A percentile compares a stretch with the other conserved stretches of the same genome.
Evolutionary conservation across 768 basidiomycete species (phyloP).

Genomic region (Lepiota venenata): DNA sequence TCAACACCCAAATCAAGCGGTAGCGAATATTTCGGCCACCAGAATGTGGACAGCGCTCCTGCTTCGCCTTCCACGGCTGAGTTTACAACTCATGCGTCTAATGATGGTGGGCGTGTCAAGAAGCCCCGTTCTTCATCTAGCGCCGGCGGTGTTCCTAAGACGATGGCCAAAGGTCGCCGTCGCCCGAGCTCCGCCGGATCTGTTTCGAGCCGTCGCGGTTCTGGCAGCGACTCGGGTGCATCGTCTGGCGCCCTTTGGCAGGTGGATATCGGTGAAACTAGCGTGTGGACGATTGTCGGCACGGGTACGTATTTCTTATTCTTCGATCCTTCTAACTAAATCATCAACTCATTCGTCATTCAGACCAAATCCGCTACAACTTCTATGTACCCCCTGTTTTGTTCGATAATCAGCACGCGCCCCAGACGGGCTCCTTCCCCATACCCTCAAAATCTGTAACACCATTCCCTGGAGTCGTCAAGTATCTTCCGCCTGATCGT

Average conservation of each 20-base stretch:
- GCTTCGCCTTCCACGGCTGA: conserved; percentile 65
- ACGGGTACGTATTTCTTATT: conserved; percentile 53
- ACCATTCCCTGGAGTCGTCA: conserved; percentile 83
- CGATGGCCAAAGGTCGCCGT: conserved; percentile 55
- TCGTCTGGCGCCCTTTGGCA: conserved; percentile 83
- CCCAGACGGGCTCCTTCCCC: conserved; percentile 70
- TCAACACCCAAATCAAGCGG: conserved; percentile 53
- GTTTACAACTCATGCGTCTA: conserved; percentile 49
- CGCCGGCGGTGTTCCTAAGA: conserved; percentile 54
- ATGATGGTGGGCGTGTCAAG: conserved; percentile 84
- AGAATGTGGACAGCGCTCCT: conserved; percentile 60
- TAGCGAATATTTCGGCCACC: conserved; percentile 63
- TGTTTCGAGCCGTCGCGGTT: conserved; percentile 64
- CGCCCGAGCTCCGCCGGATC: conserved; percentile 79
- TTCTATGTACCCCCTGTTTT: conserved; percentile 88
- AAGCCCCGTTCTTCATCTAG: conserved; percentile 81
- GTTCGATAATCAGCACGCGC: conserved; percentile 76
- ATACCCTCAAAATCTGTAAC: conserved; percentile 82
- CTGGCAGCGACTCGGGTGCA: conserved; percentile 62
- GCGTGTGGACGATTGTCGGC: conserved; percentile 93
- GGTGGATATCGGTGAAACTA: conserved; percentile 90
- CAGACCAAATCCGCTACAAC: conserved; percentile 90
- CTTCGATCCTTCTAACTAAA: neutral
- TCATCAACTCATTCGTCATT: conserved; percentile 17
- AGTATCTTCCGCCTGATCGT: conserved; percentile 88